A percentile compares a stretch with the other conserved stretches of the same genome.
Conservation (phyloP, 305 asterid genomes). For the Fraxinus velutina region DNA sequence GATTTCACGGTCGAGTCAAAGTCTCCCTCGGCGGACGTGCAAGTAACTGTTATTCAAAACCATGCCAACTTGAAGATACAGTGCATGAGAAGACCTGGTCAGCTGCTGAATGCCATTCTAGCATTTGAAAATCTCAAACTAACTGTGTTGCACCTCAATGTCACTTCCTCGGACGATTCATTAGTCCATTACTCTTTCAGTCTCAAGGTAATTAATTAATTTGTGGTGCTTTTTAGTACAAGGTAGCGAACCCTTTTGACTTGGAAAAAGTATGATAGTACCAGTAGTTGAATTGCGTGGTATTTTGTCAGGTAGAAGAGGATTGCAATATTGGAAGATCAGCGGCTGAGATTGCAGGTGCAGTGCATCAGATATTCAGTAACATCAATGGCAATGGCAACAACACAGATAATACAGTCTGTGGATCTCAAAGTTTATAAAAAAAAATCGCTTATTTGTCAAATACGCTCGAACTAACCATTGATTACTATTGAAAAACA, state of each 20-base stretch:
- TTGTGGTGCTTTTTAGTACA: not conserved
- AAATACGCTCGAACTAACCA: not conserved
- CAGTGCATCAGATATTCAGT: slow-evolving; percentile 13
- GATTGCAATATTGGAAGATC: slow-evolving; percentile 8
- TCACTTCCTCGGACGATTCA: not conserved
- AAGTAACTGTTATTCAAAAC: slow-evolving; percentile 11
- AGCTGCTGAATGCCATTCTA: not conserved
- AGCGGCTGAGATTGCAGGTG: slow-evolving; percentile 13
- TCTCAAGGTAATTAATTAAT: slow-evolving; percentile 10
- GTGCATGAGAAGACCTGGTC: not conserved
- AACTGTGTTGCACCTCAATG: slow-evolving; percentile 18
- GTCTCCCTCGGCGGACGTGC: slow-evolving; percentile 6
- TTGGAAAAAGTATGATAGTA: not conserved
- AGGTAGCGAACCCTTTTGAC: not conserved
- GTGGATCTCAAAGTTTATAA: too few species aligned
- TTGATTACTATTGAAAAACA: not conserved
- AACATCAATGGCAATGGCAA: not conserved
- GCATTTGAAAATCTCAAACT: slow-evolving; percentile 11
- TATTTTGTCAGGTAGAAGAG: slow-evolving; percentile 15
- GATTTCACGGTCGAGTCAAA: not conserved
- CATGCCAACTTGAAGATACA: slow-evolving; percentile 18
- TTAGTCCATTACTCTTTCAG: slow-evolving; percentile 16
- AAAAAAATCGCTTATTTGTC: too few species aligned
- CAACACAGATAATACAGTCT: not conserved
- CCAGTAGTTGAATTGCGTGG: not conserved